A percentile compares a stretch with the other conserved stretches of the same genome.
Evolutionary conservation across 345 rosid genomes (phyloP).

Genomic region (Hibiscus syriacus): DNA sequence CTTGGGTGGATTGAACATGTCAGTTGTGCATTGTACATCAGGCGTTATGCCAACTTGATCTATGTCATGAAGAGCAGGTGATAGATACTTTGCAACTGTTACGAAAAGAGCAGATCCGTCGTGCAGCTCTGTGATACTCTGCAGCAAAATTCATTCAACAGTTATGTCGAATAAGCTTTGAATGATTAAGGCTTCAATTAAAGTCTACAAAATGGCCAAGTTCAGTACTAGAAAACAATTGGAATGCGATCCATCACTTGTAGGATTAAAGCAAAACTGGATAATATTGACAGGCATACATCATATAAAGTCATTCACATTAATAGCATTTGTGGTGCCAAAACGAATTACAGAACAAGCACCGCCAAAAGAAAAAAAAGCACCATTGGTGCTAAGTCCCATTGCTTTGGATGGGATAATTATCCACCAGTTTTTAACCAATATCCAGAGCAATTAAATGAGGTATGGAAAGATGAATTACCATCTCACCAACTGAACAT

Average conservation of each 20-base stretch:
- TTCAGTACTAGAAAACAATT: not conserved
- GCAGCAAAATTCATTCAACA: constrained; percentile 13
- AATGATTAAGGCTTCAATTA: constrained; percentile 1
- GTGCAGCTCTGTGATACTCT: constrained; percentile 78
- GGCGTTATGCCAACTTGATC: constrained; percentile 79
- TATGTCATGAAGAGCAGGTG: constrained; percentile 80
- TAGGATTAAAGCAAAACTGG: too few species aligned
- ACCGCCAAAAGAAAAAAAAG: not conserved
- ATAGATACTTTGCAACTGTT: constrained; percentile 83
- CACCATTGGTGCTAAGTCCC: not conserved
- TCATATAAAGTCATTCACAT: not conserved
- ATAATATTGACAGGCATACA: too few species aligned
- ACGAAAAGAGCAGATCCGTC: constrained; percentile 91
- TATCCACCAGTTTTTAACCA: not conserved
- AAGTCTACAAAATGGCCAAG: not conserved
- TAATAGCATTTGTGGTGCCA: not conserved
- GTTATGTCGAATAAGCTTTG: constrained; percentile 11
- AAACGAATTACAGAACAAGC: not conserved
- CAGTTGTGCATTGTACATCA: constrained; percentile 80
- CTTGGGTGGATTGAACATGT: constrained; percentile 48
- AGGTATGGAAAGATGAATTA: not conserved
- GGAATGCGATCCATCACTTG: not conserved
- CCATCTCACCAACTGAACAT: not conserved
- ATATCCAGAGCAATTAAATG: not conserved
- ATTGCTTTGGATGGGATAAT: not conserved